phyloP scores from a whole-genome alignment of 2,329 filamentous ascomycete species.

The Monilinia aucupariae region DNA sequence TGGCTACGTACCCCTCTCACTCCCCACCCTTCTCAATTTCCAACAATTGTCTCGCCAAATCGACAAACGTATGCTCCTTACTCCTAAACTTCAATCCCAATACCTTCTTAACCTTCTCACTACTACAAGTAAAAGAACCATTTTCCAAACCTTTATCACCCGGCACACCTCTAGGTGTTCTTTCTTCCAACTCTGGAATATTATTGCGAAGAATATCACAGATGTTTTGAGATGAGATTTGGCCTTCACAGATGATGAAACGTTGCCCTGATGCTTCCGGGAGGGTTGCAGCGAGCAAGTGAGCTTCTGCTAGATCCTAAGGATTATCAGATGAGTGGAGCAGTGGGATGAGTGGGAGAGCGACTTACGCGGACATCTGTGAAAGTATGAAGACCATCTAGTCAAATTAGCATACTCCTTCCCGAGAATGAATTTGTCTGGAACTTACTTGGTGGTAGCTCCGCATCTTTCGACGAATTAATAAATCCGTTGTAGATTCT shows the following conservation, averaged over 20 bases:
- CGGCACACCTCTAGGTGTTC: conserved; percentile 42
- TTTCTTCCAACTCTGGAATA: conserved; percentile 46
- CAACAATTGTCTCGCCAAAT: conserved; percentile 28
- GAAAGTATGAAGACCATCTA: conserved; percentile 43
- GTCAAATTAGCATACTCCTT: not conserved
- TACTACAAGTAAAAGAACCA: conserved; percentile 21
- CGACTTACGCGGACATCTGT: conserved; percentile 38
- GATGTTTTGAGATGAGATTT: conserved; percentile 55
- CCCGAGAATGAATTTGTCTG: not conserved
- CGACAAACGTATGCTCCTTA: conserved; percentile 29
- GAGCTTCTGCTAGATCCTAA: conserved; percentile 57
- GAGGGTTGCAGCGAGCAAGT: conserved; percentile 52
- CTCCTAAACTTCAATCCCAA: conserved; percentile 21
- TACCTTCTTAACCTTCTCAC: conserved; percentile 18
- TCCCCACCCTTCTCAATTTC: conserved; percentile 17
- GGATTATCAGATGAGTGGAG: not conserved
- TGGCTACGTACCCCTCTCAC: not conserved
- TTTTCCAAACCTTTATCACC: conserved; percentile 17
- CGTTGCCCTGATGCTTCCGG: conserved; percentile 53
- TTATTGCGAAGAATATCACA: conserved; percentile 48
- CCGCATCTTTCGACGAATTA: conserved; percentile 47
- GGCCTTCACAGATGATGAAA: conserved; percentile 55
- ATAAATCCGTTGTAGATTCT: conserved; percentile 46
- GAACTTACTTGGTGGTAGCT: conserved; percentile 39
- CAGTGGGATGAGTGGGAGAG: not conserved